These are phyloP conservation scores for Stygiomarasmius scandens DNA, from an alignment of 1,284 basidiomycete genomes.

Conservation along the genomic window DNA sequence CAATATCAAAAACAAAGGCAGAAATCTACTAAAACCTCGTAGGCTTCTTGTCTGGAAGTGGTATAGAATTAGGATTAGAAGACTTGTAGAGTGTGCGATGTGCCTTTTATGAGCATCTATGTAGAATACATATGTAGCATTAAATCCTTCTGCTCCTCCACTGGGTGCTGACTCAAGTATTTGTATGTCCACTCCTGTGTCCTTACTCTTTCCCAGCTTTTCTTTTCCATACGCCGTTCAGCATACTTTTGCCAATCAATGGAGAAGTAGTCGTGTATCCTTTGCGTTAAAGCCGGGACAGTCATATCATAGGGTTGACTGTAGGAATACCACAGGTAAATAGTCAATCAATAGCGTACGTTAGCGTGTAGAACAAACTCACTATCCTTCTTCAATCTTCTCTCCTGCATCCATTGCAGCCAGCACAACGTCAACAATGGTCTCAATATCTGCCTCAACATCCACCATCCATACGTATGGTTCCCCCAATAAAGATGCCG, in stretches of 20 bases:
- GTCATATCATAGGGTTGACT: conserved; percentile 11
- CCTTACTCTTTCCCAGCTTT: not conserved
- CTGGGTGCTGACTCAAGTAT: not conserved
- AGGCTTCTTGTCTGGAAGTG: too few relatives aligned
- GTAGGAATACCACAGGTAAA: not conserved
- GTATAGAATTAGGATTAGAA: too few relatives aligned
- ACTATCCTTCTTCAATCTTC: not conserved
- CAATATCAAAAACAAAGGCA: too few relatives aligned
- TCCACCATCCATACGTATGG: conserved; percentile 9
- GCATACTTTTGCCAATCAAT: conserved; percentile 8
- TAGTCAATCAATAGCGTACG: too few relatives aligned
- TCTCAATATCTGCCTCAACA: not conserved
- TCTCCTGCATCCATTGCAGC: not conserved
- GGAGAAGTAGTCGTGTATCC: conserved; percentile 9
- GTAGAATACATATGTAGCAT: too few relatives aligned
- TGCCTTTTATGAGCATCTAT: too few relatives aligned
- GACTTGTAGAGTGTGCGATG: too few relatives aligned
- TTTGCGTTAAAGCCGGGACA: not conserved
- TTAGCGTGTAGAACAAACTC: not conserved
- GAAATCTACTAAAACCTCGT: too few relatives aligned
- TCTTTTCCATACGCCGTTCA: conserved; percentile 1
- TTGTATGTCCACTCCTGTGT: conserved; percentile 6
- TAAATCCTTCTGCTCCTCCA: not conserved
- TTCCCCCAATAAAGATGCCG: conserved; percentile 5
- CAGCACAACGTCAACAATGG: not conserved